Base-by-base conservation (phyloP, 305 asterid genomes). In the Plantago lanceolata region DNA sequence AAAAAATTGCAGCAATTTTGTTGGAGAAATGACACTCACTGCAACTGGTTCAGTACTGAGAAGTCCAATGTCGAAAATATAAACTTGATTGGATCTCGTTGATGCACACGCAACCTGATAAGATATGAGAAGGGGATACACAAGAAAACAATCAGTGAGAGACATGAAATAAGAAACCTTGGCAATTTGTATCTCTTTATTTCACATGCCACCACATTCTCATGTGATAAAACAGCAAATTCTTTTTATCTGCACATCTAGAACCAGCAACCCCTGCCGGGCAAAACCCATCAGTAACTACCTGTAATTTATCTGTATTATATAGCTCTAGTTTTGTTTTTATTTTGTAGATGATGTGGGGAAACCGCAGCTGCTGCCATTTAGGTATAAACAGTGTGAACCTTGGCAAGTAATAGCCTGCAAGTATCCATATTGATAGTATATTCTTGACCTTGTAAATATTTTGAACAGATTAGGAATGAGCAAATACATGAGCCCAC, bases 71-170 rank as follows among this genome's bases (percentile, higher is more conserved):
- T 92, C 98, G 60, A 68, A 92, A 53, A 92, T 81, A 68, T 66
- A 72, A 67, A 92, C 73, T 59, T 81, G 85, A 49, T 83, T 78
- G 69, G 93, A 84, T 75, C 69, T 82, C 70, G 70, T 77, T 69
- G 98, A 89, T 47, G 90, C 78, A 68, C 96, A 89, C 18, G 93
- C 98, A 75, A 91, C 80, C 98, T 91, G 84, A 44, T 48, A 45
- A 43, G 66, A 53, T 35, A 44, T 54, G 15, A 15, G 3, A 11
- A 40, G 45, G 11, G 28, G 11, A 40, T 40, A 1, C 45, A 6
- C 21, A 56, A 40, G 21, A 29, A 28, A 29, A 9, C 45, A 40
- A 11, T 40, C 2, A 40, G 16, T 11, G 2, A 12, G 45, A 12
- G 45, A 0, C 11, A 61, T 68, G 54, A 31, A 15, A 17, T 33